Evolutionary conservation across 176 grass and related monocot species (phyloP).

Genomic region (Cymbopogon citratus): DNA sequence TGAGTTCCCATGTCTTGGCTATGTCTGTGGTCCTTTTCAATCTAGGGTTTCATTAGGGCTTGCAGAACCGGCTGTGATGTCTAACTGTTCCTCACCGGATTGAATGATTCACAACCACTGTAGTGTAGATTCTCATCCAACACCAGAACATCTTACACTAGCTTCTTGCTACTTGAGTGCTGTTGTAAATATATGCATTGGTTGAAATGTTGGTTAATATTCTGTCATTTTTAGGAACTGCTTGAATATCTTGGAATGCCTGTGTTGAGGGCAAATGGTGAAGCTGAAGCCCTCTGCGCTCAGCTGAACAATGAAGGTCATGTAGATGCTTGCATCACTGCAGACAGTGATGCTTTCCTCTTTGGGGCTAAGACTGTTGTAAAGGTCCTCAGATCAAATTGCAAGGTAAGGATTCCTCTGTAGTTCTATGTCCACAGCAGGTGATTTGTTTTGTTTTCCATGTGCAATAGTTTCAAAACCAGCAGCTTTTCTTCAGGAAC

Average conservation of each 20-base stretch:
- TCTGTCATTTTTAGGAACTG: conserved; percentile 49
- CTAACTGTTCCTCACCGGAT: conserved; percentile 37
- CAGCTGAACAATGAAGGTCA: conserved; percentile 74
- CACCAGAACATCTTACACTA: conserved; percentile 2
- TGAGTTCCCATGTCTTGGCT: background rate
- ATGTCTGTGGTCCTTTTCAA: background rate
- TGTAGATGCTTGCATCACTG: conserved; percentile 92
- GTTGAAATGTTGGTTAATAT: background rate
- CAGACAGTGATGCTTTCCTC: conserved; percentile 93
- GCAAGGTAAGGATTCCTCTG: conserved; percentile 46
- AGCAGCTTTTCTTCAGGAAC: conserved; percentile 56
- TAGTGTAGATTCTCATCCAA: conserved; percentile 5
- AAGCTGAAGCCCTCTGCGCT: conserved; percentile 90
- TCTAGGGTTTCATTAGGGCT: background rate
- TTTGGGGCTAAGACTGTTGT: conserved; percentile 85
- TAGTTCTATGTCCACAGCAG: background rate
- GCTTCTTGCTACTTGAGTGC: conserved; percentile 17
- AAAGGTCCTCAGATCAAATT: conserved; percentile 75
- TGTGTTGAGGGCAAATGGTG: conserved; percentile 58
- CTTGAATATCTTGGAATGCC: conserved; percentile 85
- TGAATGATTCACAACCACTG: background rate
- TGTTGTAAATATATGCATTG: conserved; percentile 34
- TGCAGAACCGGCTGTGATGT: conserved; percentile 37
- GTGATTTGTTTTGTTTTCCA: background rate
- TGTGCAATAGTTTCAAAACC: background rate